Evolutionary conservation across 2,329 filamentous ascomycete species (phyloP).

Genomic region (Penicillium sp.): DNA sequence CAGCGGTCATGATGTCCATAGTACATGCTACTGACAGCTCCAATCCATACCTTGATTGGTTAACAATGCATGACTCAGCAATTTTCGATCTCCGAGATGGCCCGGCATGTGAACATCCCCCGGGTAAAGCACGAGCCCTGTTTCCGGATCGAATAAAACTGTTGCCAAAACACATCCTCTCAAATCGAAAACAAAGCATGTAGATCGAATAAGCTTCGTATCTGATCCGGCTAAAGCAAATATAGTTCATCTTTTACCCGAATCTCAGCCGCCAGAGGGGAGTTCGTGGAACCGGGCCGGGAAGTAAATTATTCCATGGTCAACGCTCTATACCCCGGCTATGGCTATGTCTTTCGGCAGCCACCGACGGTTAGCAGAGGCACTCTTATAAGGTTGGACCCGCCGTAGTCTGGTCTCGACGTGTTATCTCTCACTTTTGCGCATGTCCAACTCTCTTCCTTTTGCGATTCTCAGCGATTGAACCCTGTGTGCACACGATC

Average conservation of each 20-base stretch:
- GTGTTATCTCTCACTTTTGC: not conserved
- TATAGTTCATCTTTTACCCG: not conserved
- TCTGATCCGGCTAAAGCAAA: not conserved
- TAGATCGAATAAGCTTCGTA: not conserved
- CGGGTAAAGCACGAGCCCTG: not conserved
- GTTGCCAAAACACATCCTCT: not conserved
- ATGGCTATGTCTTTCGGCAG: slow-evolving; percentile 19
- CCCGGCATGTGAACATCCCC: not conserved
- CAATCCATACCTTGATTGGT: not conserved
- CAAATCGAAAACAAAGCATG: not conserved
- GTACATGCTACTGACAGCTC: not conserved
- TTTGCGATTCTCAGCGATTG: not conserved
- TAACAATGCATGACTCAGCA: not conserved
- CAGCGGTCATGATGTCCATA: not conserved
- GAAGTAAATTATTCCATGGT: slow-evolving; percentile 21
- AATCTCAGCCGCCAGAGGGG: not conserved
- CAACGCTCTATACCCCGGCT: slow-evolving; percentile 19
- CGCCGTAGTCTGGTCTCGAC: not conserved
- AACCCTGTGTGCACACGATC: not conserved
- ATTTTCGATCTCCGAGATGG: not conserved
- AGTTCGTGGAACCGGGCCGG: slow-evolving; percentile 23
- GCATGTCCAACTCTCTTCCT: not conserved
- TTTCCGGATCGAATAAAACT: not conserved
- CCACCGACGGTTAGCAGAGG: slow-evolving; percentile 9
- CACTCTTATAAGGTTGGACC: not conserved